Evolutionary conservation across 2,329 filamentous ascomycete species (phyloP).

Genomic region (Botrytis deweyae): DNA sequence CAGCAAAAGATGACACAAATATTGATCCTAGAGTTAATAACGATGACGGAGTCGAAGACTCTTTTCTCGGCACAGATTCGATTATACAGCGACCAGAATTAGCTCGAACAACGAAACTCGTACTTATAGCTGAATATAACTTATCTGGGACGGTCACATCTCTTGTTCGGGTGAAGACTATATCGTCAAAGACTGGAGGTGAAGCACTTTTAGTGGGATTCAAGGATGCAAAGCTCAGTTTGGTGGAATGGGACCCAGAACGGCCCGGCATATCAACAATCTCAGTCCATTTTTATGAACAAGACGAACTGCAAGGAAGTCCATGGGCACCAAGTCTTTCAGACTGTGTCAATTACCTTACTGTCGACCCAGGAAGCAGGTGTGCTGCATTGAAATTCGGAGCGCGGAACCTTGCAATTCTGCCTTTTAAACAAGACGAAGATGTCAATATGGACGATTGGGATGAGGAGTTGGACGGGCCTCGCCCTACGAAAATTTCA

Average conservation of each 20-base stretch:
- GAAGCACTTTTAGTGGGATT: slow-evolving; percentile 82
- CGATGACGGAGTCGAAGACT: slow-evolving; percentile 64
- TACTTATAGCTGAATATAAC: slow-evolving; percentile 80
- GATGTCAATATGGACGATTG: slow-evolving; percentile 91
- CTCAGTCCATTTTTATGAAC: slow-evolving; percentile 97
- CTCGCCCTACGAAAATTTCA: slow-evolving; percentile 50
- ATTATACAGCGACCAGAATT: slow-evolving; percentile 61
- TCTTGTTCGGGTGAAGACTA: slow-evolving; percentile 72
- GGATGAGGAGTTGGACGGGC: slow-evolving; percentile 77
- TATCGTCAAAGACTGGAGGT: slow-evolving; percentile 73
- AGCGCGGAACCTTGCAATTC: slow-evolving; percentile 80
- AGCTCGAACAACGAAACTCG: slow-evolving; percentile 70
- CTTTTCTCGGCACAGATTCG: slow-evolving; percentile 63
- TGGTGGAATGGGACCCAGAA: slow-evolving; percentile 90
- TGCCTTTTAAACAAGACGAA: slow-evolving; percentile 89
- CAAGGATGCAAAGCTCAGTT: slow-evolving; percentile 86
- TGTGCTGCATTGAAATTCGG: slow-evolving; percentile 96
- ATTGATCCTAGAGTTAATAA: slow-evolving; percentile 54
- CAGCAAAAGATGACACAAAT: slow-evolving; percentile 46
- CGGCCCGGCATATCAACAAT: slow-evolving; percentile 77
- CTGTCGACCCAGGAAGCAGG: slow-evolving; percentile 85
- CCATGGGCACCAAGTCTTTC: slow-evolving; percentile 78
- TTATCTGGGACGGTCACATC: slow-evolving; percentile 83
- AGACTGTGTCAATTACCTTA: slow-evolving; percentile 76
- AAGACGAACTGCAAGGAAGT: slow-evolving; percentile 79